Evolutionary conservation across 2,329 filamentous ascomycete species (phyloP).

Genomic region (Neofusicoccum umdonicola): DNA sequence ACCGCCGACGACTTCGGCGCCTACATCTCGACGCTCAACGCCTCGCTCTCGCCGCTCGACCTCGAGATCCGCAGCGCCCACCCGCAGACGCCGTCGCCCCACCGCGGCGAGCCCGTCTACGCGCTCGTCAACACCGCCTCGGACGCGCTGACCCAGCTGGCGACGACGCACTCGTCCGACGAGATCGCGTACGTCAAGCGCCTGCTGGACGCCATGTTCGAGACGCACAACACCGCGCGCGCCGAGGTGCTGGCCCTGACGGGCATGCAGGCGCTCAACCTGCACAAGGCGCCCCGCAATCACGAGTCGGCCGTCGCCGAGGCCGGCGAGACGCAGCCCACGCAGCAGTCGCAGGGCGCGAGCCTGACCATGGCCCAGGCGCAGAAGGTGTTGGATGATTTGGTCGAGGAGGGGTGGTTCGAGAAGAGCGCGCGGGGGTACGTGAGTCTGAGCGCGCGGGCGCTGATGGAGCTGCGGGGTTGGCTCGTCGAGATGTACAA

Average conservation of each 20-base stretch:
- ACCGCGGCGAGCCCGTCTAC: conserved; percentile 56
- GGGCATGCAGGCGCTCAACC: conserved; percentile 72
- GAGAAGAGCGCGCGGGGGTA: conserved; percentile 69
- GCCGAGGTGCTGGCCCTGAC: conserved; percentile 82
- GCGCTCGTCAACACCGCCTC: conserved; percentile 85
- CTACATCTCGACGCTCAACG: conserved; percentile 69
- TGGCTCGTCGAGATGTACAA: conserved; percentile 94
- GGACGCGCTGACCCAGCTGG: conserved; percentile 81
- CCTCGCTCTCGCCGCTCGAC: conserved; percentile 74
- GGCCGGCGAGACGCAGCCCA: conserved; percentile 40
- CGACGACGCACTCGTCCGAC: conserved; percentile 75
- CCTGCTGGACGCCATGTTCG: conserved; percentile 87
- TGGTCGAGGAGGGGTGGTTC: conserved; percentile 83
- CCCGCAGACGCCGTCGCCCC: conserved; percentile 58
- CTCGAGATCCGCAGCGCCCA: conserved; percentile 76
- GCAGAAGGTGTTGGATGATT: conserved; percentile 64
- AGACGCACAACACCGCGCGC: conserved; percentile 75
- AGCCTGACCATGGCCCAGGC: conserved; percentile 74
- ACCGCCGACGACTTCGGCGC: conserved; percentile 65
- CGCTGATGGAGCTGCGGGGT: conserved; percentile 76
- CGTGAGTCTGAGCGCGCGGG: conserved; percentile 73
- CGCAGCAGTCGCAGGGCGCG: conserved; percentile 21
- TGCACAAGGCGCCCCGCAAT: conserved; percentile 50
- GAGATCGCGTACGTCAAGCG: conserved; percentile 89
- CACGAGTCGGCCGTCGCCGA: conserved; percentile 33